Evolutionary conservation across 495 filamentous ascomycete species (phyloP), one percentile per base, ranked within the genome.

Genomic region (Hypoxylon perforatum): DNA sequence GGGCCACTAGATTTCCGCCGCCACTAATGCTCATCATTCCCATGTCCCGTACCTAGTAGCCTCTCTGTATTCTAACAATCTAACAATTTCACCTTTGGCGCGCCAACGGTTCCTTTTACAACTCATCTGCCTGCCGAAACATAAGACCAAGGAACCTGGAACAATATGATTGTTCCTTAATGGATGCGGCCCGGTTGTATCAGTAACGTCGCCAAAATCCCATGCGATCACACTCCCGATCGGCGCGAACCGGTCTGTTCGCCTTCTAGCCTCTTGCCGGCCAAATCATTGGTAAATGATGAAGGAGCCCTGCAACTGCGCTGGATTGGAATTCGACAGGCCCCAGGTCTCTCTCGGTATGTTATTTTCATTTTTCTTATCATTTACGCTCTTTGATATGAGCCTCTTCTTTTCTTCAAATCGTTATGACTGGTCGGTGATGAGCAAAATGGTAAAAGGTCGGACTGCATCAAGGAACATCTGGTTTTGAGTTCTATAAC

Each of bases 371-470:
- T 15, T 46, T 6, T 22, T n/a, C n/a, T 4, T 42, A 33, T 9
- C 5, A 15, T 17, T 22, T 45, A 5, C n/a, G 11, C 0, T 15
- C 55, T 3, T 56, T 19, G 17, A 11, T 52, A 23, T 25, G 7
- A 14, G 25, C 19, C 21, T 35, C 6, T 53, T 38, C 23, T 41
- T 63, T 44, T 3, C 46, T 49, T 58, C n/a, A n/a, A 17, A 42
- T 25, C 28, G 62, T 28, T 33, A 33, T 52, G 66, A 57, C 61
- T 61, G 51, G 82, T 82, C 82, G 46, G 75, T 86, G 85, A 88
- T 88, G 85, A 85, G 61, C 74, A 69, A 73, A 63, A 67, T 84
- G 85, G 85, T 88, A 88, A 88, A 88, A 88, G 85, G 85, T 83
- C 83, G 65, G 83, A 88, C 80, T 79, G 77, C 76, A 36, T 69